Evolutionary conservation across 2,329 filamentous ascomycete species (phyloP).

Genomic region (Epichloe sibirici): DNA sequence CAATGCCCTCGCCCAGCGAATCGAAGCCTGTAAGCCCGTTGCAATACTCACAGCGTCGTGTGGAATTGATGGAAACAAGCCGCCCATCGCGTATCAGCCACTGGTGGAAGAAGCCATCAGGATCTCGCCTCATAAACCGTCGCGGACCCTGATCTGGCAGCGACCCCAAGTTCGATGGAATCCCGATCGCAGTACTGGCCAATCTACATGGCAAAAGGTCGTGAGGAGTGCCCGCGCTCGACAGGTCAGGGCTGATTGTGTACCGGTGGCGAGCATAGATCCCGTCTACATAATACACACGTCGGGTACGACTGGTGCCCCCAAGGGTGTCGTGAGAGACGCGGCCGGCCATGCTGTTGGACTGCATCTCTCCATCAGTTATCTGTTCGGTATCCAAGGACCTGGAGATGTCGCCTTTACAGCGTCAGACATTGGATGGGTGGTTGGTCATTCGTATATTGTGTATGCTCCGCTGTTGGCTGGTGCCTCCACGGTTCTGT

Average conservation of each 20-base stretch:
- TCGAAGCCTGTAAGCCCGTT: conserved; percentile 67
- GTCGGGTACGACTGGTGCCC: conserved; percentile 67
- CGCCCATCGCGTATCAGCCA: conserved; percentile 62
- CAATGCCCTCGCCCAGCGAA: conserved; percentile 70
- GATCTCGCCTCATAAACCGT: conserved; percentile 58
- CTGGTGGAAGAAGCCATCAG: conserved; percentile 63
- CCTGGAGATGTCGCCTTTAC: conserved; percentile 67
- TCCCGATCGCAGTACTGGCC: conserved; percentile 50
- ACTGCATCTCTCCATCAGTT: conserved; percentile 67
- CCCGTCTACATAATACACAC: conserved; percentile 88
- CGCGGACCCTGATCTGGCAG: conserved; percentile 71
- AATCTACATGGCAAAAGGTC: conserved; percentile 69
- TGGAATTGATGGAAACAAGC: conserved; percentile 78
- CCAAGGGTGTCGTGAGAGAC: conserved; percentile 74
- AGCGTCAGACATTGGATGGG: conserved; percentile 85
- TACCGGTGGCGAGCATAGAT: conserved; percentile 67
- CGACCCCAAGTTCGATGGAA: conserved; percentile 66
- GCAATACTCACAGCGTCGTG: conserved; percentile 81
- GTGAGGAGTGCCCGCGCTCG: conserved; percentile 58
- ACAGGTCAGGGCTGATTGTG: conserved; percentile 57
- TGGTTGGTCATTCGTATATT: conserved; percentile 59
- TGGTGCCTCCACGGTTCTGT: conserved; percentile 76
- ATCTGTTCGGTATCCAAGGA: conserved; percentile 70
- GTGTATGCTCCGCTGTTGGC: conserved; percentile 77
- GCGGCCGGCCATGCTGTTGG: conserved; percentile 82